Evolutionary conservation across 1,139 yeast species (phyloP).

Genomic region (Candida sojae): DNA sequence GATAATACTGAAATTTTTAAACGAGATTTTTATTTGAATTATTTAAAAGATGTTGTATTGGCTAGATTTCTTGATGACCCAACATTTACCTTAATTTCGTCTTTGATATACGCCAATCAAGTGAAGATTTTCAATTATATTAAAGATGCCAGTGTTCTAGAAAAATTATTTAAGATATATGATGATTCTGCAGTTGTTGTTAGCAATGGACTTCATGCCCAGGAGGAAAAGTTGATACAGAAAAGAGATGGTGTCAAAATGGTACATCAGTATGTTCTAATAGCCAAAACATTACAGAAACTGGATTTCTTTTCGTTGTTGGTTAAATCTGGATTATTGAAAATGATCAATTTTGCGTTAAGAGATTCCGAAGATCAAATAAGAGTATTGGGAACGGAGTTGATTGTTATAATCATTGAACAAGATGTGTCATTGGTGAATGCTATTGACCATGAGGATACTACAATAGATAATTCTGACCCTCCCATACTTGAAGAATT

Average conservation of each 20-base stretch:
- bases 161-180: constrained; percentile 60
- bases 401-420: constrained; percentile 78
- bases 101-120: constrained; percentile 70
- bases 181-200: constrained; percentile 14
- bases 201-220: constrained; percentile 17
- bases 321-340: constrained; percentile 68
- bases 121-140: constrained; percentile 68
- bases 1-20: constrained; percentile 60
- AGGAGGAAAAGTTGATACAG: not conserved
- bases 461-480: constrained; percentile 34
- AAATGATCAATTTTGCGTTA: constrained; percentile 72
- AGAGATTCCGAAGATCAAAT: constrained; percentile 50
- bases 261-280: constrained; percentile 76
- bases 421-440: constrained; percentile 75
- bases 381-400: constrained; percentile 77
- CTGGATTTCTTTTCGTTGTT: constrained; percentile 65
- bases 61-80: constrained; percentile 83
- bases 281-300: constrained; percentile 74
- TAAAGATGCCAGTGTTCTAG: constrained; percentile 53
- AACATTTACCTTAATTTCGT: constrained; percentile 62
- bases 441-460: constrained; percentile 34
- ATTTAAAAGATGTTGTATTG: constrained; percentile 81
- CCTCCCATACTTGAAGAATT: constrained; percentile 22
- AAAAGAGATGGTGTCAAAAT: constrained; percentile 75
- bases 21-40: constrained; percentile 75